Evolutionary conservation across 1,139 yeast species (phyloP), one percentile per base, ranked within the genome.

Genomic region (Yueomyces sp.): DNA sequence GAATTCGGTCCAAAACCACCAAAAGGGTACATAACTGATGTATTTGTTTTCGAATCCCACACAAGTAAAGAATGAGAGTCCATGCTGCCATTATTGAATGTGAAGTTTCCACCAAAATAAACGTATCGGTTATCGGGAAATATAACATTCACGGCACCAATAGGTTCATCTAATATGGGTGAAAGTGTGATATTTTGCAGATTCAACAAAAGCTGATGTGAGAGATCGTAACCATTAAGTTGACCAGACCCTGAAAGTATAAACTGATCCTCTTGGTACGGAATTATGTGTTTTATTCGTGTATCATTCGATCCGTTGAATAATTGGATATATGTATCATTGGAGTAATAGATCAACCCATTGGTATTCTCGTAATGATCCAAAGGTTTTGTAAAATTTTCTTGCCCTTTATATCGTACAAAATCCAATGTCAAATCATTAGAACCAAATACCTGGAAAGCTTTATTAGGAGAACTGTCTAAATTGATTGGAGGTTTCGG

Each of bases 21-120:
- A 63, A 91, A 91, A 1, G 83, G 79, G 1, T 85, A 68, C 7
- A 73, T 62, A 2, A 57, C 46, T 37, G 84, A 64, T 2, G 63
- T 41, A 26, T 68, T 55, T 2, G 73, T 54, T 0, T 70, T 52
- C n/a, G 65, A 57, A 57, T 84, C 72, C 69, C 85, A 89, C 7
- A 78, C 63, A 8, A 85, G 80, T 0, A 76, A 82, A 41, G 91
- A 84, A 47, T 72, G 63, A 0, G 82, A 70, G 3, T 40, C 42
- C 12, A 28, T 25, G 37, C 68, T 63, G 3, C 43, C 45, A 34
- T 40, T 44, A 46, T 75, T 67, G 46, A 65, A 80, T 12, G 70
- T 61, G 53, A 91, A 76, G 47, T 75, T 69, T 29, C 98, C 98
- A 8, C 97, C 98, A 42, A 85, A 71, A 56, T 84, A 87, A 0